These are phyloP conservation scores for Rhizopus delemar DNA, from an alignment of 371 early-diverging fungal genomes.

Conservation along the genomic window DNA sequence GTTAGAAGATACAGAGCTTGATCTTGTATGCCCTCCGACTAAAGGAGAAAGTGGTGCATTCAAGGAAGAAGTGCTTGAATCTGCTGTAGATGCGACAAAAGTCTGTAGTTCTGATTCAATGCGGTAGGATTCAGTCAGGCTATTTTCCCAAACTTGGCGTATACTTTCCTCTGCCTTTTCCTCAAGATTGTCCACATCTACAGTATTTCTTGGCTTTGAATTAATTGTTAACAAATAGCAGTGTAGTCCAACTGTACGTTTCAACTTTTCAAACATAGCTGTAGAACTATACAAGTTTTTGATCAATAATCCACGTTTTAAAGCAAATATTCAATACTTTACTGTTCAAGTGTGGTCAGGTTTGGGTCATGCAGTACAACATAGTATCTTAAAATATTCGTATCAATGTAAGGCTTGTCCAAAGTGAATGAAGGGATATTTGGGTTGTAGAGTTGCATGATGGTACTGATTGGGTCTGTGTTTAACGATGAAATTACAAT, in stretches of 20 bases:
- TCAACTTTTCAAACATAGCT: constrained; percentile 63
- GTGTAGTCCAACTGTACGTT: constrained; percentile 66
- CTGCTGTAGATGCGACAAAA: constrained; percentile 10
- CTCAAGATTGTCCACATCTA: constrained; percentile 27
- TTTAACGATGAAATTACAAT: constrained; percentile 78
- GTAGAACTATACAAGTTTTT: constrained; percentile 47
- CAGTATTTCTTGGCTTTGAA: constrained; percentile 42
- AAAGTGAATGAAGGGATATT: constrained; percentile 57
- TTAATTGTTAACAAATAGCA: constrained; percentile 65
- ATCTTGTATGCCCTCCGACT: constrained; percentile 22
- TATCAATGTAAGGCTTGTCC: constrained; percentile 69
- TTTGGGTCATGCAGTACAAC: constrained; percentile 76
- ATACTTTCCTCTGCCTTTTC: constrained; percentile 20
- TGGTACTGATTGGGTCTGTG: constrained; percentile 73
- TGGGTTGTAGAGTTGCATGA: constrained; percentile 63
- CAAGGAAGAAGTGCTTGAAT: constrained; percentile 12
- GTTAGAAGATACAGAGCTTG: constrained; percentile 21
- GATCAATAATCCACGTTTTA: not conserved
- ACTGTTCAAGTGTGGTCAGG: constrained; percentile 56
- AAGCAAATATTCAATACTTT: constrained; percentile 23
- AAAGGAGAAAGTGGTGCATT: constrained; percentile 20
- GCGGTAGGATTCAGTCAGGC: constrained; percentile 17
- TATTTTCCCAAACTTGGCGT: constrained; percentile 23
- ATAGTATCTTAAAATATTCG: constrained; percentile 68
- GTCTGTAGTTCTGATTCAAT: constrained; percentile 40